Conservation (phyloP, 805 yeast genomes). For the Cyberlindnera subsufficiens region DNA sequence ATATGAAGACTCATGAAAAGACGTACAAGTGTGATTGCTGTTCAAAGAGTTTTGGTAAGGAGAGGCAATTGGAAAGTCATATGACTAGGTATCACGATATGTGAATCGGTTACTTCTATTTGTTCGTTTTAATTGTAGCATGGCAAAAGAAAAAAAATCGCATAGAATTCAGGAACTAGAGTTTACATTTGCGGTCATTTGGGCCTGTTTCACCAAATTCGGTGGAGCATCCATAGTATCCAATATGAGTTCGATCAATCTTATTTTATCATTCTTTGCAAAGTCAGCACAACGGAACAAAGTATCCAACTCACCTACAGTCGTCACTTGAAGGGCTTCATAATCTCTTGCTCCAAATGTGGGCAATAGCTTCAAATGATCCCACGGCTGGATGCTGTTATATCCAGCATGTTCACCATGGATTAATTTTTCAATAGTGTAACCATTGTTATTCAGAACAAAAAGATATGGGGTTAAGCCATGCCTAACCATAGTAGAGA, state of each 20-base stretch:
- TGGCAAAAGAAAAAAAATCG: neutral
- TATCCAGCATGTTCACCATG: constrained; percentile 59
- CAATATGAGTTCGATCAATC: constrained; percentile 60
- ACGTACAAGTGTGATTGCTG: constrained; percentile 46
- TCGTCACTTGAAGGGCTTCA: constrained; percentile 46
- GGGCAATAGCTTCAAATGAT: constrained; percentile 48
- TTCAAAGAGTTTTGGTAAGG: constrained; percentile 43
- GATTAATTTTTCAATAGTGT: constrained; percentile 66
- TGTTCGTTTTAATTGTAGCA: neutral
- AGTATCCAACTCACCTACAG: constrained; percentile 50
- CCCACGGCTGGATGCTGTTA: constrained; percentile 63
- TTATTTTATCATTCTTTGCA: constrained; percentile 47
- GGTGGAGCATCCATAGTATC: constrained; percentile 64
- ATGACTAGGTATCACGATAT: constrained; percentile 9
- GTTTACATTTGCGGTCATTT: constrained; percentile 37
- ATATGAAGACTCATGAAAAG: constrained; percentile 70
- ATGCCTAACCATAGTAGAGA: constrained; percentile 61
- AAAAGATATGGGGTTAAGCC: constrained; percentile 51
- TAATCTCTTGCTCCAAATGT: constrained; percentile 40
- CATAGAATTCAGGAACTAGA: neutral
- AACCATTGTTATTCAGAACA: constrained; percentile 37
- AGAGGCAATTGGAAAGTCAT: constrained; percentile 38
- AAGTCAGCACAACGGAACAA: constrained; percentile 41
- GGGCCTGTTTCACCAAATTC: constrained; percentile 58
- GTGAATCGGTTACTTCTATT: neutral